Evolutionary conservation across 2,329 filamentous ascomycete genomes (phyloP).

Genomic region (Phoma sp.): DNA sequence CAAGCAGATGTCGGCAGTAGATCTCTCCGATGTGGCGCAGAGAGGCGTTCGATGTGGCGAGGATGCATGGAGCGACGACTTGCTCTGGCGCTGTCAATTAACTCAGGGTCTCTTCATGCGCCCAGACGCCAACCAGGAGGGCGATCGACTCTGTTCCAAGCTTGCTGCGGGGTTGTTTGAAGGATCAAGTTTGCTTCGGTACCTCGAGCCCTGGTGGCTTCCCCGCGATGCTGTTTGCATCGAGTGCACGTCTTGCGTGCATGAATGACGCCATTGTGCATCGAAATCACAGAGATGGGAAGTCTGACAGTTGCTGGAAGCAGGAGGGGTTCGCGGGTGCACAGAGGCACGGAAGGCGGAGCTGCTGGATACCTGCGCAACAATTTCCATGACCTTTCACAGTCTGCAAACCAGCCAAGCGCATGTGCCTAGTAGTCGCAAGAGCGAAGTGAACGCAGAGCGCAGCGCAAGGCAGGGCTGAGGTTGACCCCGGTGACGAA

Average conservation of each 20-base stretch:
- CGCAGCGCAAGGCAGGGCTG: neutral
- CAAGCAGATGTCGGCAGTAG: slow-evolving; percentile 19
- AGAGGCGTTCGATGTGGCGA: slow-evolving; percentile 22
- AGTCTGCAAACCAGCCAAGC: no score
- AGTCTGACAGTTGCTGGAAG: neutral
- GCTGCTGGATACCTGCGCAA: neutral
- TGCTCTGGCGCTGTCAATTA: neutral
- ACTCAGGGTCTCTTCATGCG: neutral
- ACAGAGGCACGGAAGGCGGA: neutral
- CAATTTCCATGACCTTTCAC: neutral
- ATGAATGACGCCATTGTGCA: slow-evolving; percentile 14
- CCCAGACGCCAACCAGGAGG: neutral
- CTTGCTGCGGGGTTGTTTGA: neutral
- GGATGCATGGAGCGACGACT: neutral
- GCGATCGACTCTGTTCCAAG: neutral
- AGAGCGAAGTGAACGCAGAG: neutral
- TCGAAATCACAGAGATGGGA: slow-evolving; percentile 3
- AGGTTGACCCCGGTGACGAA: slow-evolving; percentile 17
- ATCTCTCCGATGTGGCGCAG: slow-evolving; percentile 32
- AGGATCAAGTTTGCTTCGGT: neutral
- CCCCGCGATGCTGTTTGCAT: slow-evolving; percentile 4
- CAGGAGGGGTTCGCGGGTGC: neutral
- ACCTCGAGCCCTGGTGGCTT: slow-evolving; percentile 5
- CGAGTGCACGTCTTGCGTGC: neutral
- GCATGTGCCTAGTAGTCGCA: no score